Conservation (phyloP, 352 stramenopile species). For the Phytophthora pluvialis region DNA sequence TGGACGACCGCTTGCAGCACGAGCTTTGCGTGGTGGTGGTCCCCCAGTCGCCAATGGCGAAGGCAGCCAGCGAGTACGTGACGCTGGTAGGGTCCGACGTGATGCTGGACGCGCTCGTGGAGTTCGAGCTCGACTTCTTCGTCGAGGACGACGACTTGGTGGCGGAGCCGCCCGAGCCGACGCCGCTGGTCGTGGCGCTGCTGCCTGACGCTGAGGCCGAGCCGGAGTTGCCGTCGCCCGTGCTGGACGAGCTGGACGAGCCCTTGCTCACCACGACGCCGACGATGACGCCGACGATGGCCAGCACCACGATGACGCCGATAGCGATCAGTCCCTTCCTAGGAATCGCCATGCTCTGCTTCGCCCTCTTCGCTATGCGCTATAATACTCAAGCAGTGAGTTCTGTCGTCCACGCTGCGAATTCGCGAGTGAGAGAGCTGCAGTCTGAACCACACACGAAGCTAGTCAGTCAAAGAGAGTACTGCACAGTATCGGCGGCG, state of each 20-base stretch:
- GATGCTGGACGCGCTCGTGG: conserved; percentile 23
- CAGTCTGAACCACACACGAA: neutral
- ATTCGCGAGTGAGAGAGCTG: conserved; percentile 24
- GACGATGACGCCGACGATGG: conserved; percentile 50
- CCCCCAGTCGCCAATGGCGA: conserved; percentile 76
- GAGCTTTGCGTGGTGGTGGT: conserved; percentile 61
- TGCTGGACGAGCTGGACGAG: conserved; percentile 31
- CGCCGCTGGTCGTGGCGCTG: conserved; percentile 8
- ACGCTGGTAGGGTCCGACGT: conserved; percentile 38
- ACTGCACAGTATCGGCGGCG: too few relatives aligned
- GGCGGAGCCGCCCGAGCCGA: neutral
- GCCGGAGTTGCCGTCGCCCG: conserved; percentile 22
- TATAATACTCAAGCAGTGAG: neutral
- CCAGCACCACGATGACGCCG: conserved; percentile 49
- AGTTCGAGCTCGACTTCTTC: conserved; percentile 27
- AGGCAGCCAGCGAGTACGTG: conserved; percentile 56
- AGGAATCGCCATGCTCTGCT: conserved; percentile 27
- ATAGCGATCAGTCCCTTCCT: conserved; percentile 42
- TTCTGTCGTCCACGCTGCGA: conserved; percentile 16
- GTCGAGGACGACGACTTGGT: conserved; percentile 26
- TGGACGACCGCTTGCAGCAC: conserved; percentile 62
- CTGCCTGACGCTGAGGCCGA: conserved; percentile 20
- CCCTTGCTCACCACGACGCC: conserved; percentile 39
- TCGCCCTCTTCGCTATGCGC: neutral
- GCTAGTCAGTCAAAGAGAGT: too few relatives aligned